These are phyloP conservation scores for Exophiala mesophila DNA, from an alignment of 2,329 filamentous ascomycete species.

Conservation along the genomic window DNA sequence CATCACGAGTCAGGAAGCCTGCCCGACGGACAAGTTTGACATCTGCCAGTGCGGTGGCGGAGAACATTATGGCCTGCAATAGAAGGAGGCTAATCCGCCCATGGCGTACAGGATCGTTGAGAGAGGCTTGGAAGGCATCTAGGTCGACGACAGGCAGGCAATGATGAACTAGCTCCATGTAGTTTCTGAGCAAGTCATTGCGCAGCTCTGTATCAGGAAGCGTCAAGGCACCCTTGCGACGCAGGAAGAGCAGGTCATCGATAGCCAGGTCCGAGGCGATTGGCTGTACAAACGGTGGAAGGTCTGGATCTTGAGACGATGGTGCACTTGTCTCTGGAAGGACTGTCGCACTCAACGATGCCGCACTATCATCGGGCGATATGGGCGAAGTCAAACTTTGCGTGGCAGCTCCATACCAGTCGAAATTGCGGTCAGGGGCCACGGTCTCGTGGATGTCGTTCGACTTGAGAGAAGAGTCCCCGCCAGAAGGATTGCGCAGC, in stretches of 20 bases:
- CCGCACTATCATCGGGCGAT: too few species aligned
- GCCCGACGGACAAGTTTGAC: slow-evolving; percentile 67
- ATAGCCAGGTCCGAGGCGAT: slow-evolving; percentile 69
- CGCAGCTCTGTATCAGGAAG: slow-evolving; percentile 66
- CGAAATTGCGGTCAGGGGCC: not conserved
- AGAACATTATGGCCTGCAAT: slow-evolving; percentile 93
- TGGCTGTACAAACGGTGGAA: slow-evolving; percentile 65
- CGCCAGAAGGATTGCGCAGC: too few species aligned
- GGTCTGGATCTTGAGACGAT: too few species aligned
- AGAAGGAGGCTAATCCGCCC: slow-evolving; percentile 74
- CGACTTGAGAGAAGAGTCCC: too few species aligned
- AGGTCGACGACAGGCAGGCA: slow-evolving; percentile 82
- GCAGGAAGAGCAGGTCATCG: slow-evolving; percentile 77
- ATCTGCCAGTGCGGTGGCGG: slow-evolving; percentile 79
- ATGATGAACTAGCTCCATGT: slow-evolving; percentile 82
- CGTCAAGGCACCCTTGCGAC: slow-evolving; percentile 74
- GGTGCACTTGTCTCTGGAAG: too few species aligned
- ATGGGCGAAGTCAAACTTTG: too few species aligned
- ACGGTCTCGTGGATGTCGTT: not conserved
- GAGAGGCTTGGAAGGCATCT: slow-evolving; percentile 53
- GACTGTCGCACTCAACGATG: too few species aligned
- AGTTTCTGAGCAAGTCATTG: slow-evolving; percentile 72
- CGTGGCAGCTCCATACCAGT: too few species aligned
- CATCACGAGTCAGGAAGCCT: slow-evolving; percentile 70
- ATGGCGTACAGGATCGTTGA: slow-evolving; percentile 61